Percentiles rank a stretch among this genome's conserved stretches.
These are phyloP conservation scores for Solanum aculeatissimum DNA, from an alignment of 305 asterid species.

Conservation along the genomic window DNA sequence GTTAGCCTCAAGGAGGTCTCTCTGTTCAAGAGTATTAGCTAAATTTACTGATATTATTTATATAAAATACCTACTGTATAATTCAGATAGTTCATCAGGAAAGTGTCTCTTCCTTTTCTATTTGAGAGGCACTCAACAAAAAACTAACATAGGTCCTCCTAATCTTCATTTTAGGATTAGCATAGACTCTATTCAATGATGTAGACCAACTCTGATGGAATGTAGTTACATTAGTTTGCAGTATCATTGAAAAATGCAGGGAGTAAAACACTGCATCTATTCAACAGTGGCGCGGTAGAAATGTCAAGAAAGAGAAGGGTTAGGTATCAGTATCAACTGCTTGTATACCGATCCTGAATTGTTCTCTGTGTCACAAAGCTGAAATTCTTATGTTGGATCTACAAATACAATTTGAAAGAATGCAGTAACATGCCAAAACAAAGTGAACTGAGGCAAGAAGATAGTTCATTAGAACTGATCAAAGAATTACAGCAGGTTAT, in stretches of 20 bases:
- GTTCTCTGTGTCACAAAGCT: background rate
- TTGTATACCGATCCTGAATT: background rate
- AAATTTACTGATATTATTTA: too few species aligned
- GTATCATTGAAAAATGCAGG: background rate
- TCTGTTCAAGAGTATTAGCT: too few species aligned
- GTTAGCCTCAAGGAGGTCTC: too few species aligned
- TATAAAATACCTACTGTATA: too few species aligned
- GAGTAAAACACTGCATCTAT: background rate
- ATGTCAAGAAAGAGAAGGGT: background rate
- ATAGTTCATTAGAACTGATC: constrained; percentile 1
- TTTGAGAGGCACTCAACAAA: background rate
- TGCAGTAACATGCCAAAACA: background rate
- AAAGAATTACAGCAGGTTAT: background rate
- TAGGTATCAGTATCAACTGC: background rate
- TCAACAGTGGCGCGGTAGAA: background rate
- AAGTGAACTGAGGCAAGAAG: background rate
- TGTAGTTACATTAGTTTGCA: background rate
- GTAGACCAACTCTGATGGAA: background rate
- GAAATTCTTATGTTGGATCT: background rate
- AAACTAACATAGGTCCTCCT: background rate
- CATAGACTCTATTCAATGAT: background rate
- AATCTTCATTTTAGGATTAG: background rate
- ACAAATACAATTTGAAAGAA: background rate
- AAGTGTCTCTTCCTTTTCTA: too few species aligned
- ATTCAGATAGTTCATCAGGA: too few species aligned